These are phyloP conservation scores for Multifurca ochricompacta DNA, from an alignment of 768 basidiomycete genomes.

Conservation along the genomic window DNA sequence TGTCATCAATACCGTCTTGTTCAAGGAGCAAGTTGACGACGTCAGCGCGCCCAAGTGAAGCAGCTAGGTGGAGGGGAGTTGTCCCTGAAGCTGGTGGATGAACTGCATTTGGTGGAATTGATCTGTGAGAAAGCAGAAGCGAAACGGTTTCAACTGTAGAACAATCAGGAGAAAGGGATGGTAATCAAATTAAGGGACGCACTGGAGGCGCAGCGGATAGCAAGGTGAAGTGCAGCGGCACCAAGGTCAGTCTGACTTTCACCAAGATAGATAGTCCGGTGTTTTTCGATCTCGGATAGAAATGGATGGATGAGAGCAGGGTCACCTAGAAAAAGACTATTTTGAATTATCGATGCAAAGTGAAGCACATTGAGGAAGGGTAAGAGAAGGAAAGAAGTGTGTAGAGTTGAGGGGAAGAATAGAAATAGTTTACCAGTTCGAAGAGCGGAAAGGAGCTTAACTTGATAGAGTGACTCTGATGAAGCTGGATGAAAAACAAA, in stretches of 20 bases:
- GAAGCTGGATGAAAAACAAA: too few relatives aligned
- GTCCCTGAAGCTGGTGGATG: conserved; percentile 65
- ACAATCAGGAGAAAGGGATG: background rate
- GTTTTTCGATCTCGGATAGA: conserved; percentile 65
- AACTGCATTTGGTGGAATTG: conserved; percentile 71
- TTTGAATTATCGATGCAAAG: background rate
- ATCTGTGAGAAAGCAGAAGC: conserved; percentile 60
- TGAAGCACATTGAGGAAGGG: background rate
- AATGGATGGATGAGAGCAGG: conserved; percentile 75
- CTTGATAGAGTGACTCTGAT: conserved; percentile 34
- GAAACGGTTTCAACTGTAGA: conserved; percentile 56
- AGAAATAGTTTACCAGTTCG: conserved; percentile 30
- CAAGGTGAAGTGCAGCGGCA: conserved; percentile 72
- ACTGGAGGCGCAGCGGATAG: conserved; percentile 76
- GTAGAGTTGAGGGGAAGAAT: background rate
- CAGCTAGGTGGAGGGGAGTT: conserved; percentile 69
- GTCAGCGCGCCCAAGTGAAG: conserved; percentile 63
- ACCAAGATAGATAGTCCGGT: conserved; percentile 42
- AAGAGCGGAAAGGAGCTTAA: conserved; percentile 35
- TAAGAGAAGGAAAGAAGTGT: background rate
- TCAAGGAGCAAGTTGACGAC: conserved; percentile 70
- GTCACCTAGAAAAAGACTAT: conserved; percentile 45
- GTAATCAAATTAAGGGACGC: conserved; percentile 23
- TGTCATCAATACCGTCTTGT: conserved; percentile 77
- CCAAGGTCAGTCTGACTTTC: conserved; percentile 53